Evolutionary conservation across 257 asterid species (phyloP).

Genomic region (Leonotis leonurus): DNA sequence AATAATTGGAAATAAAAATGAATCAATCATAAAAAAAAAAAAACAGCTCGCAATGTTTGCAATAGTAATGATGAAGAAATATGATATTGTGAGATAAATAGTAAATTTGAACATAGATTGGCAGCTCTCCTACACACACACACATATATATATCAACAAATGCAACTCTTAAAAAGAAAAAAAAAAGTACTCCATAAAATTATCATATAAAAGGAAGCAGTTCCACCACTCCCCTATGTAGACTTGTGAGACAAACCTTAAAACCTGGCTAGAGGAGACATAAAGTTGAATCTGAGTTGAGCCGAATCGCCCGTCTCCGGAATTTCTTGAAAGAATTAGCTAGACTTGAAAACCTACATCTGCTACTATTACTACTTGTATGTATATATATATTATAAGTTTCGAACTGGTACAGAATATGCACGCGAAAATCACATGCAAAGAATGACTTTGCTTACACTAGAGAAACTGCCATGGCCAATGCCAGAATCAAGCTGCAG

Average conservation of each 20-base stretch:
- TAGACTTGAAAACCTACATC: slow-evolving; percentile 10
- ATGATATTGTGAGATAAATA: not conserved
- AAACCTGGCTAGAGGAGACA: not conserved
- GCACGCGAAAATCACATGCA: slow-evolving; percentile 39
- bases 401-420: not conserved
- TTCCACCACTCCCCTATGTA: not conserved
- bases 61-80: not conserved
- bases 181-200: slow-evolving; percentile 5
- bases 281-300: not conserved
- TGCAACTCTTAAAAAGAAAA: not conserved
- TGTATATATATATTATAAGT: slow-evolving; percentile 7
- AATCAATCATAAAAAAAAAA: not conserved
- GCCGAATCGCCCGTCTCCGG: not conserved
- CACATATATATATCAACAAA: slow-evolving; percentile 6
- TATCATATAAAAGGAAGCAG: not conserved
- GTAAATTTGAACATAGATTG: not conserved
- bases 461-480: slow-evolving; percentile 5
- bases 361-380: slow-evolving; percentile 13
- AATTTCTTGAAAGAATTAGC: slow-evolving; percentile 7
- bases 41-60: not conserved
- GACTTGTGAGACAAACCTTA: not conserved
- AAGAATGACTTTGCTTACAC: slow-evolving; percentile 40
- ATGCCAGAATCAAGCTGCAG: slow-evolving; percentile 51
- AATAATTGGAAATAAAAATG: not conserved
- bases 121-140: slow-evolving; percentile 9